phyloP scores from a whole-genome alignment of 2,329 filamentous ascomycete genomes.

The Cordyceps tenuipes region DNA sequence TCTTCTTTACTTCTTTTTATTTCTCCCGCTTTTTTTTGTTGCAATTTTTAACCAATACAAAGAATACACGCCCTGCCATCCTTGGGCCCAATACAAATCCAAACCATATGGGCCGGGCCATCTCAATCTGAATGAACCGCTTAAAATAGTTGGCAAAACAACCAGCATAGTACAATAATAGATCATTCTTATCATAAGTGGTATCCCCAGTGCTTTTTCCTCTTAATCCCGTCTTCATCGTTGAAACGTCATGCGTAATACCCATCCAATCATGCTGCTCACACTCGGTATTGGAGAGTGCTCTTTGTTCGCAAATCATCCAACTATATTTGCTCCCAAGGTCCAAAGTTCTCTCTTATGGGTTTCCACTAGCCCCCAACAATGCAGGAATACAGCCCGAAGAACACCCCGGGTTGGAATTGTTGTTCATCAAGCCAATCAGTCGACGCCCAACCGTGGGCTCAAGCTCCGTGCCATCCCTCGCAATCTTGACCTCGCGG shows the following conservation, averaged over 20 bases:
- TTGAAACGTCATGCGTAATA: not conserved
- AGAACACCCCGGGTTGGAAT: not conserved
- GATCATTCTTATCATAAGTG: not conserved
- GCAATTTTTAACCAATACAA: too few relatives aligned
- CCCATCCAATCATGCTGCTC: not conserved
- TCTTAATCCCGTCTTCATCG: not conserved
- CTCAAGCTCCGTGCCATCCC: slow-evolving; percentile 90
- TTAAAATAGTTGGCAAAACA: too few relatives aligned
- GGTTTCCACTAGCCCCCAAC: not conserved
- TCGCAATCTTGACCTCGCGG: slow-evolving; percentile 88
- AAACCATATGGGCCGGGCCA: not conserved
- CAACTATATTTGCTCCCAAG: not conserved
- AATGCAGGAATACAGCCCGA: not conserved
- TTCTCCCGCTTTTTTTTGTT: too few relatives aligned
- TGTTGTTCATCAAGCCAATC: slow-evolving; percentile 66
- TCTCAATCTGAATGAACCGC: too few relatives aligned
- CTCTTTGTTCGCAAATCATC: not conserved
- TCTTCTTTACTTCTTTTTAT: too few relatives aligned
- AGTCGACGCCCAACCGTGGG: slow-evolving; percentile 69
- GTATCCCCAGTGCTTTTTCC: not conserved
- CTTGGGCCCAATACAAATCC: not conserved
- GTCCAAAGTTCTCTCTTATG: not conserved
- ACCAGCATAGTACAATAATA: too few relatives aligned
- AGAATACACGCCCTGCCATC: too few relatives aligned
- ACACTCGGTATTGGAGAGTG: not conserved